A percentile compares a stretch with the other conserved stretches of the same genome.
These are phyloP conservation scores for Hypoxylon sp. DNA, from an alignment of 2,329 filamentous ascomycete genomes.

Conservation along the genomic window DNA sequence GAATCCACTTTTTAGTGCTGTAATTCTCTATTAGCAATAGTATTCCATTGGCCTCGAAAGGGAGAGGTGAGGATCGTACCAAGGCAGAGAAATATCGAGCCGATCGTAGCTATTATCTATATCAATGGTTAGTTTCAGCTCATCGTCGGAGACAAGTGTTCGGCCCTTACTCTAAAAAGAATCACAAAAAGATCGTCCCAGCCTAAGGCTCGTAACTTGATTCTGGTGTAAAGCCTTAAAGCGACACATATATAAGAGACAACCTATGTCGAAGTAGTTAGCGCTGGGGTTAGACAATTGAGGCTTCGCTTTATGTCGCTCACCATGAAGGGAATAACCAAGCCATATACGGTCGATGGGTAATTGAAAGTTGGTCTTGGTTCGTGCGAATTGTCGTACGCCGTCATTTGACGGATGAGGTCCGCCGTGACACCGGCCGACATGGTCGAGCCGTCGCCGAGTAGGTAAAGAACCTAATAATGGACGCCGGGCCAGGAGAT, in stretches of 20 bases:
- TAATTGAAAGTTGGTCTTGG: slow-evolving; percentile 45
- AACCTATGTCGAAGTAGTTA: slow-evolving; percentile 39
- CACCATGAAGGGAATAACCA: slow-evolving; percentile 50
- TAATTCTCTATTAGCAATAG: slow-evolving; percentile 33
- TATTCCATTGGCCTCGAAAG: not conserved
- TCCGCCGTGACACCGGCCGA: slow-evolving; percentile 24
- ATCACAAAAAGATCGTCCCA: slow-evolving; percentile 58
- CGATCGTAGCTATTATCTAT: slow-evolving; percentile 49
- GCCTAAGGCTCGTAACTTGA: slow-evolving; percentile 51
- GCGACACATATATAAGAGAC: slow-evolving; percentile 51
- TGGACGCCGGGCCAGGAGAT: slow-evolving; percentile 12
- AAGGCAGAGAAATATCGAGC: slow-evolving; percentile 47
- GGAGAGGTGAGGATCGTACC: slow-evolving; percentile 31
- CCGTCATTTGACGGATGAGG: slow-evolving; percentile 45
- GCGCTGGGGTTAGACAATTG: not conserved
- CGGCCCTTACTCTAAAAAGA: slow-evolving; percentile 51
- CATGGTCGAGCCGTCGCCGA: slow-evolving; percentile 26
- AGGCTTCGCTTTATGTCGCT: slow-evolving; percentile 12
- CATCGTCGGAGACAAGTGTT: not conserved
- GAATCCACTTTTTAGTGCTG: slow-evolving; percentile 49
- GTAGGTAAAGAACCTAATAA: not conserved
- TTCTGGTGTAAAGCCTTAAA: slow-evolving; percentile 51
- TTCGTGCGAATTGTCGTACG: slow-evolving; percentile 50
- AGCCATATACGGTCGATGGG: slow-evolving; percentile 40
- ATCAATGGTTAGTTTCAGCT: slow-evolving; percentile 13